Conservation (phyloP, 306 rosid genomes). For the Fragaria iinumae region DNA sequence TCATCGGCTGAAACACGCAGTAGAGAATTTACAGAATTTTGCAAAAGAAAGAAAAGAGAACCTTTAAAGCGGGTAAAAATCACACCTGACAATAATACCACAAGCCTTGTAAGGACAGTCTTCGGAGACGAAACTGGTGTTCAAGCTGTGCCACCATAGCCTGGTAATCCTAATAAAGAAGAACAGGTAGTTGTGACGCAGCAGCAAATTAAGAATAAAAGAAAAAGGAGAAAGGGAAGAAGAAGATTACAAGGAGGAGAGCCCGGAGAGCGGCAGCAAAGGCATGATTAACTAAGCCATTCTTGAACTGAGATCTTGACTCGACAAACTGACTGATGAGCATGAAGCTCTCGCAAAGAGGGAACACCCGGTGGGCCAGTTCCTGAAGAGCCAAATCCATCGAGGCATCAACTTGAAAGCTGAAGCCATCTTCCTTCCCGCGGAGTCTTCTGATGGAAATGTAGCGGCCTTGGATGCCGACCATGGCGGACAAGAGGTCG, state of each 20-base stretch:
- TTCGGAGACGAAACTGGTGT: slow-evolving; percentile 91
- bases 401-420: slow-evolving; percentile 70
- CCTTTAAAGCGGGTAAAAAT: slow-evolving; percentile 25
- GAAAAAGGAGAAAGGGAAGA: background rate
- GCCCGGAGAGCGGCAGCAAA: slow-evolving; percentile 96
- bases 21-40: slow-evolving; percentile 23
- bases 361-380: slow-evolving; percentile 82
- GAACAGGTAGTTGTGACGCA: slow-evolving; percentile 7
- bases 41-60: background rate
- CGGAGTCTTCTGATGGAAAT: slow-evolving; percentile 62
- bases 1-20: slow-evolving; percentile 71
- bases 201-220: background rate
- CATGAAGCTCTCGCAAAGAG: slow-evolving; percentile 78
- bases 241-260: slow-evolving; percentile 69
- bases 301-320: slow-evolving; percentile 84
- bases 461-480: slow-evolving; percentile 85
- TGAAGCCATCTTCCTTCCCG: slow-evolving; percentile 56
- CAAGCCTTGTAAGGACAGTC: slow-evolving; percentile 94
- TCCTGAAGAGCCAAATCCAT: slow-evolving; percentile 99
- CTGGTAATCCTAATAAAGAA: slow-evolving; percentile 75
- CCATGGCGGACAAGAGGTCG: slow-evolving; percentile 82
- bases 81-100: slow-evolving; percentile 97
- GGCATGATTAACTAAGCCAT: slow-evolving; percentile 93
- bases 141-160: slow-evolving; percentile 98
- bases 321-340: slow-evolving; percentile 83